Evolutionary conservation across 116 monocot species (phyloP).

Genomic region (Cymodocea nodosa): DNA sequence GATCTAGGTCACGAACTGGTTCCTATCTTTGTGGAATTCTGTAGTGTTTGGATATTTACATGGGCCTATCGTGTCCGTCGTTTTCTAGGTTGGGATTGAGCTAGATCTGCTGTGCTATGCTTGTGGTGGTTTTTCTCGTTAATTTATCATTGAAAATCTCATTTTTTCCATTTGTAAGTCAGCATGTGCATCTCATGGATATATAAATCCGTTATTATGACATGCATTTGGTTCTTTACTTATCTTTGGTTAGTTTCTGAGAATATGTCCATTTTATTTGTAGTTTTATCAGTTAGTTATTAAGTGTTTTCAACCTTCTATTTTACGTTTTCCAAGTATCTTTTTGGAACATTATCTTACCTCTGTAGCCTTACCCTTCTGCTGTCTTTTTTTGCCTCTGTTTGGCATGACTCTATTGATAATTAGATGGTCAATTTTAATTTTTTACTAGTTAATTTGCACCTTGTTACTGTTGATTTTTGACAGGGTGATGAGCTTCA

Average conservation of each 20-base stretch:
- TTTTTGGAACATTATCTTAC: too few species aligned
- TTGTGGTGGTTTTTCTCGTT: not conserved
- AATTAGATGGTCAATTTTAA: not conserved
- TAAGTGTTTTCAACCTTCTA: not conserved
- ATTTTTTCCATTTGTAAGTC: not conserved
- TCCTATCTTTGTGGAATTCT: not conserved
- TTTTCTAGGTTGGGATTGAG: not conserved
- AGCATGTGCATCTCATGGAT: not conserved
- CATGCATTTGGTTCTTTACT: not conserved
- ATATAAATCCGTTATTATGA: not conserved
- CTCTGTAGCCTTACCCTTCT: too few species aligned
- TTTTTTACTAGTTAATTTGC: not conserved
- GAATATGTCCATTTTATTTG: not conserved
- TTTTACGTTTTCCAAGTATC: not conserved
- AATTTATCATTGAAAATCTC: not conserved
- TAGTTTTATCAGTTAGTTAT: not conserved
- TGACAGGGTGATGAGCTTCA: constrained; percentile 62
- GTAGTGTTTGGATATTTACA: not conserved
- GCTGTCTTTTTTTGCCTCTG: too few species aligned
- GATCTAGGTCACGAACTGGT: not conserved
- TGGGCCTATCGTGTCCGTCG: not conserved
- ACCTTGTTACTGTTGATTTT: not conserved
- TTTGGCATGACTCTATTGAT: not conserved
- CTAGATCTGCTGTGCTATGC: not conserved
- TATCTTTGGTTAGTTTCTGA: not conserved